Base-by-base conservation (phyloP, 768 basidiomycete species). In the Ramaria rubella region DNA sequence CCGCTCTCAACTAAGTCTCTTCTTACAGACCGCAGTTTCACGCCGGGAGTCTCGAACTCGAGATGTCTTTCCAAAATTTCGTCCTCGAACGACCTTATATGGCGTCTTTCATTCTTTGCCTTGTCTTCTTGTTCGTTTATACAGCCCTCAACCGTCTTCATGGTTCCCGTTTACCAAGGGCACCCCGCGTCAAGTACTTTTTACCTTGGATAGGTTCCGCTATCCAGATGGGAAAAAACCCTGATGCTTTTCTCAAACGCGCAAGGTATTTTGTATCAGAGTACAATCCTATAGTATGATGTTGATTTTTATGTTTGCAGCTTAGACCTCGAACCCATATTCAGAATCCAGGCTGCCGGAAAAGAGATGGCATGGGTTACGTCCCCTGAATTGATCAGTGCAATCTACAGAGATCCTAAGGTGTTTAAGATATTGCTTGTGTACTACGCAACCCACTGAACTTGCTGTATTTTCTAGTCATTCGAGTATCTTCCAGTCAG, bases 341-440 rank as follows among this genome's bases (percentile, higher is more conserved):
- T 67, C 45, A 50, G 55, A 17, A 44, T 65, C 8, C 58, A 58
- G 33, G 52, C 61, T 1, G 42, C 59, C 4, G 67, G 67, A 5
- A 51, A 50, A 40, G 53, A 60, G 42, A 58, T 57, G 57, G 61
- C 62, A 1, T 65, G 60, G 27, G 62, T 65, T 19, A 65, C 67
- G 1, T 55, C 60, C 4, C 62, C 66, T 4, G 50, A 61, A 50
- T 48, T 62, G n/a, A 64, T 65, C 11, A 52, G 59, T 5, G 27
- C 56, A 0, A 49, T 65, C 0, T 66, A 62, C 34, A 49, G 60
- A 9, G 60, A 66, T 30, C 50, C 60, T 1, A 59, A 61, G 59
- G 61, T 58, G n/a, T 31, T 38, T 29, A 15, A n/a, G 27, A 40
- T 38, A 21, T 38, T 44, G 30, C 23, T 27, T 8, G 11, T 3